Evolutionary conservation across 495 filamentous ascomycete genomes (phyloP), one percentile per base, ranked within the genome.

Genomic region (Penicillium maclennaniae): DNA sequence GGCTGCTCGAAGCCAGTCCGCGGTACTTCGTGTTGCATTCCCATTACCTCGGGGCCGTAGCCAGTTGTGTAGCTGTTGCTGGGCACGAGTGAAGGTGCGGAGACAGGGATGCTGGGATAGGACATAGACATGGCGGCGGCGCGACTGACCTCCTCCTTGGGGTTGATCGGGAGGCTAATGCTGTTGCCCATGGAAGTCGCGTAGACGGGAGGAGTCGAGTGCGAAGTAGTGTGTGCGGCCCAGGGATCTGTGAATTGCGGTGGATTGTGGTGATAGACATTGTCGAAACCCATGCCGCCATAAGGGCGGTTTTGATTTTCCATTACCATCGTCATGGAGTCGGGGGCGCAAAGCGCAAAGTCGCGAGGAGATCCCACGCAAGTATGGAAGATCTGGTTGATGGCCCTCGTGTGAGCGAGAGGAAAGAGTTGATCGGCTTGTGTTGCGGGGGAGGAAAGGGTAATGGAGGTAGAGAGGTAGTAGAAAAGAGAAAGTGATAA

Each of bases 191-290:
- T 80, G 65, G 78, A 71, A 31, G 76, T 81, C 45, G 80, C 69
- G 53, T 84, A 85, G 25, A 83, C 64, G 1, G 79, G 75, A 21
- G 76, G 73, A 16, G 77, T 70, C 41, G 77, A 75, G 44, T 82
- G 73, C 17, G 85, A 80, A 25, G 84, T 78, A n/a, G 75, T 71
- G 54, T 78, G 70, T 6, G 75, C 71, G 50, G 77, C 78, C 92
- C 92, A 97, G 15, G 92, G 92, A 69, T 97, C 91, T 65, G 89
- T 91, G 77, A 97, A 97, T 65, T 92, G 88, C 44, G 91, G 89
- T 42, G 82, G 69, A 46, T 76, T 86, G 62, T 83, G 79, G 72
- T 86, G 87, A 58, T 84, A 81, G 64, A 87, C 77, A 69, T 84
- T 84, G 70, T 92, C 88, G 77, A 92, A 95, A 70, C 82, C 81